Base-by-base conservation (phyloP, 495 filamentous ascomycete genomes). In the Podospora bellae-mahoneyi region DNA sequence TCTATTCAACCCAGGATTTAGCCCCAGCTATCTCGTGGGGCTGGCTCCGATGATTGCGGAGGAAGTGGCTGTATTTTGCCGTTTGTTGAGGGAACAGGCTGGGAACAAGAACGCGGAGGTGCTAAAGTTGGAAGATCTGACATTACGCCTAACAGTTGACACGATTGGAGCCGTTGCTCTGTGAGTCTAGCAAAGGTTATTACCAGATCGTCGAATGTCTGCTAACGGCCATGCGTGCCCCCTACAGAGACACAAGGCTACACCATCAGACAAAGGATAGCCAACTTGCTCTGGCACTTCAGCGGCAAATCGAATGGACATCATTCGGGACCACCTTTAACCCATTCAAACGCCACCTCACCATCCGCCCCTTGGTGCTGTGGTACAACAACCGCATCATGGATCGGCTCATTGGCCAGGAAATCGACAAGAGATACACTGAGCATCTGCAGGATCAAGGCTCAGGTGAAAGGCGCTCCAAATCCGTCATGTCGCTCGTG, bases 1-100 rank as follows among this genome's bases (percentile, higher is more conserved):
- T 57, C 62, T 79, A 4, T 84, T 85, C 72, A 85, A 81, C 69
- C 81, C 81, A 5, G 83, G 82, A 7, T 85, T 86, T 71, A 72
- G 70, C 18, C 65, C 69, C 1, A 75, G 70, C 53, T 75, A 84
- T 67, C 69, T 85, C 6, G 71, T 81, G 59, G 74, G 70, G 6
- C 69, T 84, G 26, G 73, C 81, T 0, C 78, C 80, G 6, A 56
- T 68, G 23, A 80, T 85, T 61, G 65, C 83, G 7, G 78, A 84
- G 9, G 78, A 84, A 64, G 68, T 70, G 1, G 30, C 66, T 9
- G 70, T 79, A 7, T 84, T 82, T 61, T 65, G 39, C 18, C 69
- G 79, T 2, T 70, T 69, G 13, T 72, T 85, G 10, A 54, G 66
- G 60, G 66, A 72, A 58, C 69, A 72, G 20, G 79, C 76, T 2